These are phyloP conservation scores for Dactylis glomerata DNA, from an alignment of 176 grass and related monocot species.

Conservation along the genomic window DNA sequence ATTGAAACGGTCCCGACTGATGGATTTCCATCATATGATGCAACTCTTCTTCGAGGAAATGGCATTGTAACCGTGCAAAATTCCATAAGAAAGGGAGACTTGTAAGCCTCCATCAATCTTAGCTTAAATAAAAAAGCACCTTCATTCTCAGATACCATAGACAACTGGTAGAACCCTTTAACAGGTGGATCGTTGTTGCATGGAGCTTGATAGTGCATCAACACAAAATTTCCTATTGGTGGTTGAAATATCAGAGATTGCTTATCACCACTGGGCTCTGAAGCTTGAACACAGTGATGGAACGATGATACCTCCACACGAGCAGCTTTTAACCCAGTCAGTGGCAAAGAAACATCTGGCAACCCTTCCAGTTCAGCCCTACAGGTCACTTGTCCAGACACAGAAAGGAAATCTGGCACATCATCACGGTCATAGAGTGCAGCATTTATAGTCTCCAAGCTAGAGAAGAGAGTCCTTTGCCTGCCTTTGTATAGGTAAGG, in stretches of 20 bases:
- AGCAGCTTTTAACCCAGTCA: slow-evolving; percentile 71
- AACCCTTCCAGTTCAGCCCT: slow-evolving; percentile 94
- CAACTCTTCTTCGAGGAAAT: slow-evolving; percentile 82
- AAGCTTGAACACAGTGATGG: slow-evolving; percentile 88
- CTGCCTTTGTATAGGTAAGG: slow-evolving; percentile 88
- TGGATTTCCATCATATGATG: slow-evolving; percentile 86
- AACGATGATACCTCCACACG: slow-evolving; percentile 69
- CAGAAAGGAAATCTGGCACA: slow-evolving; percentile 79
- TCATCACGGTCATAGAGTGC: slow-evolving; percentile 97
- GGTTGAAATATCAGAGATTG: slow-evolving; percentile 85
- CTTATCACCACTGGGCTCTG: slow-evolving; percentile 71
- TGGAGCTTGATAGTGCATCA: slow-evolving; percentile 78
- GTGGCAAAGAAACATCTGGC: slow-evolving; percentile 83
- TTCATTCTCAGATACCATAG: slow-evolving; percentile 92
- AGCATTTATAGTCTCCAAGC: slow-evolving; percentile 69
- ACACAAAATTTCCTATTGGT: slow-evolving; percentile 80
- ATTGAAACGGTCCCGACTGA: slow-evolving; percentile 83
- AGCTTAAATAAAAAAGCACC: slow-evolving; percentile 94
- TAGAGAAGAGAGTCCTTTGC: slow-evolving; percentile 71
- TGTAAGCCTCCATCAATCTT: slow-evolving; percentile 88
- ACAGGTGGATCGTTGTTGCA: slow-evolving; percentile 59
- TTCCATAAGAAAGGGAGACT: slow-evolving; percentile 81
- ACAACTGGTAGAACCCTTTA: slow-evolving; percentile 94
- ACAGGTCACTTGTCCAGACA: slow-evolving; percentile 91
- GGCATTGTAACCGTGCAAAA: slow-evolving; percentile 94